Base-by-base conservation (phyloP, 768 basidiomycete species). In the Kwoniella bestiolae region DNA sequence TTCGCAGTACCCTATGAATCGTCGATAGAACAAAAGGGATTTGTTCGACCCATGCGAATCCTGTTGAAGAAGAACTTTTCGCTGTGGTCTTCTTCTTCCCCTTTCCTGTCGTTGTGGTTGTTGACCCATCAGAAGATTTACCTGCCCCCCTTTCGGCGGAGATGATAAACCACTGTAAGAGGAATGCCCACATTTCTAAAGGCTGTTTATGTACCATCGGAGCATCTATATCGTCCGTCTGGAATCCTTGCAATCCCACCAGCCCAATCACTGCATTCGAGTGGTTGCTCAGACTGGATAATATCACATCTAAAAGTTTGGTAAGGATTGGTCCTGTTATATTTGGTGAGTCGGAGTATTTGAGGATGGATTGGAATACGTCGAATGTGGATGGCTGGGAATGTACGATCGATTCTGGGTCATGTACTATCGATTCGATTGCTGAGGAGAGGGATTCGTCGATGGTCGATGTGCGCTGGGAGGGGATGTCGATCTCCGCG, bases 101-200 rank as follows among this genome's bases (percentile, higher is more conserved):
- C 35, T 61, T 69, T 77, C 81, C 63, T 2, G 83, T 79, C 12
- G 85, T 84, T 21, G 83, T 69, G 64, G 65, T 62, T 8, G 45
- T 59, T 31, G 59, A 34, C 9, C 49, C 60, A 34, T 59, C 46
- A 83, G 83, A 46, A 83, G 85, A 12, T 84, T 76, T 65, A 6
- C 83, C 83, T 47, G 89, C 90, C 64, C 89, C 86, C 70, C 89
- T 90, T 81, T 95, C 93, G 1, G 88, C 90, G 0, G 88, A 88
- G 11, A 83, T 82, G 16, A 91, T 90, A 77, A 94, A 94, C 94
- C 94, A 97, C 66, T 89, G 85, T n/a, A 96, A 81, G 26, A 97
- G 83, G 78, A 98, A 97, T 6, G 90, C 90, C 79, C 92, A 97
- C 84, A 91, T 88, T 79, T 98, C 96, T 65, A 99, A 84, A 0